Evolutionary conservation across 306 rosid species (phyloP), one percentile per base, ranked within the genome.

Genomic region (Arachis stenosperma): DNA sequence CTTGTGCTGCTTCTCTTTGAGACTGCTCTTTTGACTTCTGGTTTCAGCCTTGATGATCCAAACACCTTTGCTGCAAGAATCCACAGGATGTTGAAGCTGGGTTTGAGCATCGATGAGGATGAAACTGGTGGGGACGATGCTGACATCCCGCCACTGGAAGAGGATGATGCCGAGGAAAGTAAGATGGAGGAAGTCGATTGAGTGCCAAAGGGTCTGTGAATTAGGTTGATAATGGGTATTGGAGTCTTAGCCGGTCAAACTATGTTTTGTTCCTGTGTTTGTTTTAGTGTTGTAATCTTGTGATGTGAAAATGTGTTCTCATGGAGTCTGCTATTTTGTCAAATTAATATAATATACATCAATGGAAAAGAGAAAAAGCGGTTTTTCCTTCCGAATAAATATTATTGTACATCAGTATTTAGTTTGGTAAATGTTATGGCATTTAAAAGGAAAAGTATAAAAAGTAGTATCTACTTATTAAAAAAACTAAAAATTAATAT

Each of bases 131-230:
- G 62, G 0, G 94, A 81, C 0, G 94, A 89, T 83, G 85, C 66
- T 4, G 89, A 89, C 9, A 85, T 89, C 89, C 91, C 91, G 5
- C 75, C 89, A 5, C 17, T 89, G 82, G 91, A 89, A 74, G 94
- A 89, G 27, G 89, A 83, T 7, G 85, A 59, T 5, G 84, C 78
- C 8, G 91, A 86, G 83, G 94, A 86, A 78, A 89, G 94, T 86
- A 89, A 83, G 73, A 89, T 89, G 94, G 94, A 89, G 78, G 94
- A 89, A 79, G 94, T 89, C 3, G 94, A 89, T 52, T 89, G 82
- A 84, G 51, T 47, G 8, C 15, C 43, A 0, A 27, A 15, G 9
- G 1, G 22, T 52, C 57, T 52, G 6, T 5, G 3, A 52, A 0
- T 8, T 42, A 42, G 9, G 2, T 30, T 58, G 14, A 9, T 15